Base-by-base conservation (phyloP, 352 stramenopile genomes). In the Pythium rishiriense region DNA sequence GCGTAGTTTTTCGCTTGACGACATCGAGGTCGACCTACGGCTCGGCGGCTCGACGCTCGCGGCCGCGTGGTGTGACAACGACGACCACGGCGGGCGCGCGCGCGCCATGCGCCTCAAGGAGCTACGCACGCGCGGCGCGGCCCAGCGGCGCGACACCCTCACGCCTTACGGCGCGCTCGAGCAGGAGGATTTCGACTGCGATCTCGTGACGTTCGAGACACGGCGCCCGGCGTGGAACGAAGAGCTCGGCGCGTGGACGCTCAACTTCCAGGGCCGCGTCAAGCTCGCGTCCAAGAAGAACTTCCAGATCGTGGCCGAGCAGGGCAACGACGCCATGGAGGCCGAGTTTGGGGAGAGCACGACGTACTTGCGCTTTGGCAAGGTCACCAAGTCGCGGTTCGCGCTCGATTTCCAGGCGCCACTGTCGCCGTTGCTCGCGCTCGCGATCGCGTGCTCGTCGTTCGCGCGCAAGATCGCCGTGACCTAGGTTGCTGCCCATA, bases 211-310 rank as follows among this genome's bases (percentile, higher is more conserved):
- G 10, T 92, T 96, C 33, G 79, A 94, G 62, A 96, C 88, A 0
- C 87, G 88, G 43, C 84, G 94, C 52, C 88, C 88, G 15, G 72
- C 73, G 25, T 97, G 90, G 90, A 97, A 94, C 60, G 81, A 92
- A 52, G 70, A 78, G 4, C 71, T 96, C 1, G 64, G 81, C 15
- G 88, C 88, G 1, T 97, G 90, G 90, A 96, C 88, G 41, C 73
- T 97, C 54, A 95, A 95, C 62, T 97, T 97, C 63, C 76, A 94
- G 43, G 90, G 90, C 6, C 85, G 90, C 31, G 90, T 96, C 4
- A 96, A 96, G 59, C 61, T 90, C 22, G 78, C 89, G n/a, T 95
- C 85, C n/a, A 97, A 97, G 56, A 97, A 97, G 66, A 97, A 97
- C 59, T 96, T 97, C 50, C 57, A 96, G 29, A 72, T 97, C 2